Conservation (phyloP, 2,329 filamentous ascomycete genomes). For the Fusarium transvaalense region DNA sequence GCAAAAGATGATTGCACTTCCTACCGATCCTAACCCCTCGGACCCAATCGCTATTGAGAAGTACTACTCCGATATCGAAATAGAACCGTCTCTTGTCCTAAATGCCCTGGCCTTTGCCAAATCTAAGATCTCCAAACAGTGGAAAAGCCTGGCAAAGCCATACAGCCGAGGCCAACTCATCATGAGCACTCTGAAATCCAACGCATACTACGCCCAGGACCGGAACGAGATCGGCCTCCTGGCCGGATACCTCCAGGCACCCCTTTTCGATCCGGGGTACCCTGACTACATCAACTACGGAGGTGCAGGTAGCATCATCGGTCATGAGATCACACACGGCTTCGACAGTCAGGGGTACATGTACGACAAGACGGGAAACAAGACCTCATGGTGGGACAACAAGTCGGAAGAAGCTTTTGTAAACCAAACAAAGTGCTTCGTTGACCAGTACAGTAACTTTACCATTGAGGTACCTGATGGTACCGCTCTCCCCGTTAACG, state of each 20-base stretch:
- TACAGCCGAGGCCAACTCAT: conserved; percentile 71
- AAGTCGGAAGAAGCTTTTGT: conserved; percentile 69
- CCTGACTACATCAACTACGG: conserved; percentile 76
- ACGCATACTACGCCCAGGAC: conserved; percentile 74
- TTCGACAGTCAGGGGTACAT: conserved; percentile 76
- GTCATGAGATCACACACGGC: conserved; percentile 77
- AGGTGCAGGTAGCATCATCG: conserved; percentile 75
- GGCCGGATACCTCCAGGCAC: conserved; percentile 74
- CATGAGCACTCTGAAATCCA: conserved; percentile 72
- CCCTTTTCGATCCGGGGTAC: conserved; percentile 72
- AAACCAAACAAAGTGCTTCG: conserved; percentile 72
- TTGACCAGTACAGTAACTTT: conserved; percentile 75
- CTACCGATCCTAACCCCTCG: conserved; percentile 72
- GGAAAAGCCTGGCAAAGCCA: conserved; percentile 70
- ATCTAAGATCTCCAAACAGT: conserved; percentile 62
- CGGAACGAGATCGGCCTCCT: conserved; percentile 76
- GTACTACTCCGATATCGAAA: conserved; percentile 67
- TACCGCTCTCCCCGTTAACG: conserved; percentile 71
- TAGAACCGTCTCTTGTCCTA: conserved; percentile 67
- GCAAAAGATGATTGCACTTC: conserved; percentile 76
- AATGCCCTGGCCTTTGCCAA: conserved; percentile 67
- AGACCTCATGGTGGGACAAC: conserved; percentile 76
- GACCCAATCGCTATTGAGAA: conserved; percentile 66
- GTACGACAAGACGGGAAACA: conserved; percentile 74
- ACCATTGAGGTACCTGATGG: conserved; percentile 68